A percentile compares a stretch with the other conserved stretches of the same genome.
These are phyloP conservation scores for Diplodia seriata DNA, from an alignment of 2,329 filamentous ascomycete species.

Conservation along the genomic window DNA sequence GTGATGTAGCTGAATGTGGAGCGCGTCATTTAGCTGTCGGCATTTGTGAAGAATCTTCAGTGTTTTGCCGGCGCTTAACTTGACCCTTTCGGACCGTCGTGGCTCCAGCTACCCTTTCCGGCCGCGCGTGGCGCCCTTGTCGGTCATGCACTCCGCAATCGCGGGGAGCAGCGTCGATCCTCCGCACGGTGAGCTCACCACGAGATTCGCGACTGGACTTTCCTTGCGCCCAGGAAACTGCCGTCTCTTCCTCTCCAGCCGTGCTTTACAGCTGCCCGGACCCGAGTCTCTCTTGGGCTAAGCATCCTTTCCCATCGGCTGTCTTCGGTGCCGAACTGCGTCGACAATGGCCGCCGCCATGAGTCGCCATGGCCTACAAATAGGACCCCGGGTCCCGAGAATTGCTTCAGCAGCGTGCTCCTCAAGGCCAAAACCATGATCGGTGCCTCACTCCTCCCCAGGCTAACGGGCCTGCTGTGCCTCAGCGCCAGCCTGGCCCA, in stretches of 20 bases:
- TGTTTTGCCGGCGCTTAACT: background rate
- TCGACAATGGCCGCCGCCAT: background rate
- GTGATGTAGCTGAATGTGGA: background rate
- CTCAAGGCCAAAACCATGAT: slow-evolving; percentile 12
- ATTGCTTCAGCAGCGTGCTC: background rate
- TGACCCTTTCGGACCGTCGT: background rate
- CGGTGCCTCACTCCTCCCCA: slow-evolving; percentile 1
- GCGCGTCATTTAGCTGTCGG: background rate
- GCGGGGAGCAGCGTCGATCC: slow-evolving; percentile 23
- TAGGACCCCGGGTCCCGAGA: background rate
- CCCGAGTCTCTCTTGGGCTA: slow-evolving; percentile 1
- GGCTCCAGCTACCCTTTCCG: slow-evolving; percentile 14
- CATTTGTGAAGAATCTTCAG: background rate
- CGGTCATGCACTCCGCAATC: slow-evolving; percentile 23
- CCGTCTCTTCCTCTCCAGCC: background rate
- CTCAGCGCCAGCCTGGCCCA: slow-evolving; percentile 11
- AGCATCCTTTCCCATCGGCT: background rate
- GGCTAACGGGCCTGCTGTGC: slow-evolving; percentile 16
- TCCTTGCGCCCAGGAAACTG: background rate
- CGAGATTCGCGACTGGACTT: background rate
- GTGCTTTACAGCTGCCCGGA: slow-evolving; percentile 2
- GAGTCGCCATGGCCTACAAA: slow-evolving; percentile 4
- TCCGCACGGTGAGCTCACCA: slow-evolving; percentile 25
- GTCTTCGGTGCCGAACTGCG: background rate
- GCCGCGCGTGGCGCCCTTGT: background rate